A percentile compares a stretch with the other conserved stretches of the same genome.
phyloP scores from a whole-genome alignment of 352 stramenopile species.

The Phytophthora hybrid region DNA sequence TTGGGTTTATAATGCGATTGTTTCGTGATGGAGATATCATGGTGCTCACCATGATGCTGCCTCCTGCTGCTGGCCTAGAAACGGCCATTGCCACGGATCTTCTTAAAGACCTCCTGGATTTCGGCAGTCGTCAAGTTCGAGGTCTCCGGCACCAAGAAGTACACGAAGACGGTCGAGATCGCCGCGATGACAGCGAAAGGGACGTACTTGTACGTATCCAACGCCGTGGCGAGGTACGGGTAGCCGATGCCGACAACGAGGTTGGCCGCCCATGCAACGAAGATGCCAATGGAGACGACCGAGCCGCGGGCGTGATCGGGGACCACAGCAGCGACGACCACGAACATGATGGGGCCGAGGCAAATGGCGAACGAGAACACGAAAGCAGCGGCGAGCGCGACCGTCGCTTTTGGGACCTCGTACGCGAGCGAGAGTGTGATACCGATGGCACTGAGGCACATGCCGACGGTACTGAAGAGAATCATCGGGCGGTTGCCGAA shows the following conservation, averaged over 20 bases:
- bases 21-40: conserved; percentile 10
- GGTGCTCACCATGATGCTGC: conserved; percentile 19
- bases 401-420: conserved; percentile 19
- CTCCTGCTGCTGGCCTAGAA: conserved; percentile 20
- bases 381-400: conserved; percentile 37
- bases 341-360: conserved; percentile 46
- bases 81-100: conserved; percentile 37
- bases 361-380: conserved; percentile 39
- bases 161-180: conserved; percentile 35
- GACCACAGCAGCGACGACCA: conserved; percentile 53
- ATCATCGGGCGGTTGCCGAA: conserved; percentile 51
- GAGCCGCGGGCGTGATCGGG: conserved; percentile 44
- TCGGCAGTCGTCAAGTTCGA: conserved; percentile 45
- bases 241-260: conserved; percentile 57
- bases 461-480: conserved; percentile 39
- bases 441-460: conserved; percentile 42
- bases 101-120: conserved; percentile 48
- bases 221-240: conserved; percentile 39
- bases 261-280: conserved; percentile 47
- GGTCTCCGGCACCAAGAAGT: conserved; percentile 48
- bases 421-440: conserved; percentile 44
- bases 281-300: conserved; percentile 38
- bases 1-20: not conserved
- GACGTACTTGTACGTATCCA: conserved; percentile 45
- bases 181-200: conserved; percentile 38